These are phyloP conservation scores for Cladosporium oxysporum DNA, from an alignment of 2,329 filamentous ascomycete species.

Conservation along the genomic window DNA sequence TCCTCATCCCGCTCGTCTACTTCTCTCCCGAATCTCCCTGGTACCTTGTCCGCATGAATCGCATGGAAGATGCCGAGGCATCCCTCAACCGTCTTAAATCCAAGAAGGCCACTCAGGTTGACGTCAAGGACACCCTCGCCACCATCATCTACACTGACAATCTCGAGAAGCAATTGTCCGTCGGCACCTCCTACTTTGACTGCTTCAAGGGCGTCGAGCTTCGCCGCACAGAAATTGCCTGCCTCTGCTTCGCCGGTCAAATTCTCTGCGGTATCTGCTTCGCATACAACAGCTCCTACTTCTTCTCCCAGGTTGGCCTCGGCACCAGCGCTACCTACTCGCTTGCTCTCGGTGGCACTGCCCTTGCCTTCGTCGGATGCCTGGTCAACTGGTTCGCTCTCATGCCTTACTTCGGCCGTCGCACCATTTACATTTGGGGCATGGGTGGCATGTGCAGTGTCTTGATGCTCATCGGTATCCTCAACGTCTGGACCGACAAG, in stretches of 20 bases:
- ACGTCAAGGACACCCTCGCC: slow-evolving; percentile 36
- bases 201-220: slow-evolving; percentile 48
- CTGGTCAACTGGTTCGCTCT: slow-evolving; percentile 34
- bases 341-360: slow-evolving; percentile 35
- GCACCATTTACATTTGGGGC: slow-evolving; percentile 40
- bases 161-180: slow-evolving; percentile 35
- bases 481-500: slow-evolving; percentile 23
- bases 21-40: slow-evolving; percentile 35
- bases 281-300: slow-evolving; percentile 40
- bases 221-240: slow-evolving; percentile 46
- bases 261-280: slow-evolving; percentile 37
- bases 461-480: slow-evolving; percentile 24
- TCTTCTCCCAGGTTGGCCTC: slow-evolving; percentile 45
- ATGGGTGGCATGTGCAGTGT: slow-evolving; percentile 35
- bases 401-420: slow-evolving; percentile 41
- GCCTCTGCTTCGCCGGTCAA: slow-evolving; percentile 41
- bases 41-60: slow-evolving; percentile 34
- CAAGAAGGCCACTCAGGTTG: slow-evolving; percentile 24
- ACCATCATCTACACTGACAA: slow-evolving; percentile 43
- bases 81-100: slow-evolving; percentile 31
- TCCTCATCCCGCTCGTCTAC: slow-evolving; percentile 35
- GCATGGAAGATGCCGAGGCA: slow-evolving; percentile 30
- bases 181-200: slow-evolving; percentile 38
- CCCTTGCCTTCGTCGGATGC: slow-evolving; percentile 27
- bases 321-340: slow-evolving; percentile 36